A percentile compares a stretch with the other conserved stretches of the same genome.
phyloP scores from a whole-genome alignment of 2,329 filamentous ascomycete species.

The Chaetomium sp. region DNA sequence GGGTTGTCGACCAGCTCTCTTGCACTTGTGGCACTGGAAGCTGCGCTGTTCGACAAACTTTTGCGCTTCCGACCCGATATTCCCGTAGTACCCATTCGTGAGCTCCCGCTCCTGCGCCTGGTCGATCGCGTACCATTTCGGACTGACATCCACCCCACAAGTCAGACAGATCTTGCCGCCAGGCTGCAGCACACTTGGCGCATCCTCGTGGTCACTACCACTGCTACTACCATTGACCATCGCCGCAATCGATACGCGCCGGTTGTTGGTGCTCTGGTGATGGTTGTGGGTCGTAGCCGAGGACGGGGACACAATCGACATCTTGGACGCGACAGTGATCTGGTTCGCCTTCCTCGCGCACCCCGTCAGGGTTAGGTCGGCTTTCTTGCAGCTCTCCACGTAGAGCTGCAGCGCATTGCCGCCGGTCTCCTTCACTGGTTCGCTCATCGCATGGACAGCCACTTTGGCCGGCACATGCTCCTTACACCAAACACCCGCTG shows the following conservation, averaged over 20 bases:
- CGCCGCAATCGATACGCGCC: conserved; percentile 49
- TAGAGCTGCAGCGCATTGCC: conserved; percentile 79
- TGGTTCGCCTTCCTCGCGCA: conserved; percentile 89
- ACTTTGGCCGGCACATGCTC: conserved; percentile 71
- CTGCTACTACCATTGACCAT: conserved; percentile 22
- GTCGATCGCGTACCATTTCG: conserved; percentile 63
- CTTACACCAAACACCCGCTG: conserved; percentile 86
- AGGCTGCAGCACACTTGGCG: conserved; percentile 29
- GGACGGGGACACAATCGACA: conserved; percentile 31
- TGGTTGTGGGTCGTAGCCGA: conserved; percentile 37
- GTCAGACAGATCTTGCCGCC: conserved; percentile 55
- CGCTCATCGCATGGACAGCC: conserved; percentile 70
- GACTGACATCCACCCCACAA: conserved; percentile 64
- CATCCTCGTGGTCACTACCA: conserved; percentile 20
- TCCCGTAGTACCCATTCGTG: conserved; percentile 45
- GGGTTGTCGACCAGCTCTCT: conserved; percentile 46
- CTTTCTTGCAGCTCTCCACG: conserved; percentile 87
- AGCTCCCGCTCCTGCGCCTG: conserved; percentile 45
- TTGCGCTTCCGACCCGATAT: conserved; percentile 48
- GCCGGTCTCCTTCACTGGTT: conserved; percentile 64
- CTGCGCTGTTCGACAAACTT: conserved; percentile 54
- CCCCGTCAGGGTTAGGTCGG: conserved; percentile 81
- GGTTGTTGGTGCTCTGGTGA: conserved; percentile 16
- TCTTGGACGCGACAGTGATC: conserved; percentile 58
- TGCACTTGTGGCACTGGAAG: conserved; percentile 73